These are phyloP conservation scores for Aspergillus sp. DNA, from an alignment of 2,329 filamentous ascomycete species.

Conservation along the genomic window DNA sequence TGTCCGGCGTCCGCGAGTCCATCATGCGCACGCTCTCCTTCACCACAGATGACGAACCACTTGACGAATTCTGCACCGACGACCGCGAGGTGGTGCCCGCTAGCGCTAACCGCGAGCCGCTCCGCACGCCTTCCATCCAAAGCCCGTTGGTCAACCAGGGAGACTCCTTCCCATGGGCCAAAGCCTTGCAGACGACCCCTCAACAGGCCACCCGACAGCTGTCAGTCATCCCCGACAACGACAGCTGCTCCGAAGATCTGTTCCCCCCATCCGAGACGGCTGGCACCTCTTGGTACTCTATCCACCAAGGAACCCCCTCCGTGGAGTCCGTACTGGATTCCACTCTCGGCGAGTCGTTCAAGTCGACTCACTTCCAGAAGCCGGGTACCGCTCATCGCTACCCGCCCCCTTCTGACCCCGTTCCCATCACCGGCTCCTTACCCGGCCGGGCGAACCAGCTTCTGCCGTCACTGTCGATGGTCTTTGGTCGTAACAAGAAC, in stretches of 20 bases:
- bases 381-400: constrained; percentile 30
- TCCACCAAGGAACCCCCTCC: constrained; percentile 67
- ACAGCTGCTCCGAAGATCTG: constrained; percentile 74
- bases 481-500: constrained; percentile 64
- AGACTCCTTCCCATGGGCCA: constrained; percentile 90
- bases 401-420: constrained; percentile 49
- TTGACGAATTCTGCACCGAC: constrained; percentile 88
- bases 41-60: constrained; percentile 81
- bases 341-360: constrained; percentile 70
- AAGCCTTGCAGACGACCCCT: constrained; percentile 71
- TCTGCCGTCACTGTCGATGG: constrained; percentile 63
- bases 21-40: constrained; percentile 77
- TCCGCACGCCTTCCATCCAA: constrained; percentile 90
- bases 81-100: constrained; percentile 70
- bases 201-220: constrained; percentile 68
- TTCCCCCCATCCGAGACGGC: constrained; percentile 67
- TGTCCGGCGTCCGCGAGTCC: constrained; percentile 67
- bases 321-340: constrained; percentile 79
- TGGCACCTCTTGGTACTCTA: constrained; percentile 66
- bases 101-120: constrained; percentile 80
- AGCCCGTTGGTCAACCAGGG: constrained; percentile 67
- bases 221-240: constrained; percentile 71
- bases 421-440: constrained; percentile 73
- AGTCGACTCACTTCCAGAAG: constrained; percentile 53
- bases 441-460: constrained; percentile 54